phyloP scores from a whole-genome alignment of 768 basidiomycete species.

The Astraeus odoratus region DNA sequence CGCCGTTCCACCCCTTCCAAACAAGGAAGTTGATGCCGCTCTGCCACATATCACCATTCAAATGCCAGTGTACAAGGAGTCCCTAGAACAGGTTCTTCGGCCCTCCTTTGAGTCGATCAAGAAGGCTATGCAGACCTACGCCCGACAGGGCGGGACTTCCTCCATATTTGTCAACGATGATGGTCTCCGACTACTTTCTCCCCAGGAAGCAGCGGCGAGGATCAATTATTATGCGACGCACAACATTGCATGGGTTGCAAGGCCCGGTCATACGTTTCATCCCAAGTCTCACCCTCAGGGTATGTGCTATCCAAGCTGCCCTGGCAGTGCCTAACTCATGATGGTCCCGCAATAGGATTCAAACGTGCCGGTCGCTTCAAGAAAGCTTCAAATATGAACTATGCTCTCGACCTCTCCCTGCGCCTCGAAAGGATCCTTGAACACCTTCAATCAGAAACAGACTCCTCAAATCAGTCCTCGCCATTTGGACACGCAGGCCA shows the following conservation, averaged over 20 bases:
- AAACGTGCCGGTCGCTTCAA: conserved; percentile 74
- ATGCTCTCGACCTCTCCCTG: conserved; percentile 45
- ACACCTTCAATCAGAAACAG: conserved; percentile 20
- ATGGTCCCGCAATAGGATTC: conserved; percentile 18
- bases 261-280: conserved; percentile 40
- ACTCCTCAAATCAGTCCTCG: conserved; percentile 19
- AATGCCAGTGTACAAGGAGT: conserved; percentile 55
- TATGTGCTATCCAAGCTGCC: conserved; percentile 4
- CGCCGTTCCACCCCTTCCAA: conserved; percentile 36
- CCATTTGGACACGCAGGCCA: conserved; percentile 16
- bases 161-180: conserved; percentile 58
- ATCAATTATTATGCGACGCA: conserved; percentile 49
- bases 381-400: conserved; percentile 93
- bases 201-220: conserved; percentile 40
- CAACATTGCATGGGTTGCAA: conserved; percentile 53
- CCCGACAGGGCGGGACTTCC: conserved; percentile 56
- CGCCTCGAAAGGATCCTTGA: conserved; percentile 28
- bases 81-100: conserved; percentile 44
- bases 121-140: conserved; percentile 56
- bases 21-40: conserved; percentile 36
- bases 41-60: conserved; percentile 48
- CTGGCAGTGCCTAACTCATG: conserved; percentile 40
- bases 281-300: conserved; percentile 46
- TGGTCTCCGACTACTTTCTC: conserved; percentile 46
- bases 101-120: conserved; percentile 50